Evolutionary conservation across 2,329 filamentous ascomycete genomes (phyloP).

Genomic region (Sporothrix brasiliensis): DNA sequence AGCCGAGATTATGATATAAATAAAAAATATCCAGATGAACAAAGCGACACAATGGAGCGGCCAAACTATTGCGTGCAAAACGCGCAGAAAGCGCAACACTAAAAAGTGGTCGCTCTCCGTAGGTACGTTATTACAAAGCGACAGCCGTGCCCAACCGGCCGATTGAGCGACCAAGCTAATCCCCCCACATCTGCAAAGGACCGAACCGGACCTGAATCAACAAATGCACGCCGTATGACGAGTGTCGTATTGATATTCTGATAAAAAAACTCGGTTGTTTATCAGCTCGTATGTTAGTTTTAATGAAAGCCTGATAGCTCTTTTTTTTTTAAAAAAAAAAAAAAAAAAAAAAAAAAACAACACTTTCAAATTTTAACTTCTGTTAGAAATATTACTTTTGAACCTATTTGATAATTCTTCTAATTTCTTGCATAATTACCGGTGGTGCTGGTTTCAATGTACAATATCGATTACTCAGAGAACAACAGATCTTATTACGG

Average conservation of each 20-base stretch:
- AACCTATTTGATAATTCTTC: too few relatives aligned
- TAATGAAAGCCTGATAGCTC: too few relatives aligned
- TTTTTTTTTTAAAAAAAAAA: too few relatives aligned
- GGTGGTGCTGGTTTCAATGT: too few relatives aligned
- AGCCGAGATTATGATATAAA: neutral
- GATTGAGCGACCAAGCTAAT: conserved; percentile 3
- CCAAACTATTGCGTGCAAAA: conserved; percentile 10
- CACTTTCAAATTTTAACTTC: too few relatives aligned
- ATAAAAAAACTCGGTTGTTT: neutral
- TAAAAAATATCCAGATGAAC: neutral
- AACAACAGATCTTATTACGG: too few relatives aligned
- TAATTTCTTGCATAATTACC: too few relatives aligned
- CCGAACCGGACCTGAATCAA: conserved; percentile 15
- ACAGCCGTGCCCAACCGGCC: conserved; percentile 17
- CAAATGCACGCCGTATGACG: neutral
- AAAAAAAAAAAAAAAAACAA: too few relatives aligned
- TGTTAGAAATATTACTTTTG: too few relatives aligned
- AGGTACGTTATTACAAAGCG: conserved; percentile 30
- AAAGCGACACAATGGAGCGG: neutral
- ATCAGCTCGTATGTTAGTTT: too few relatives aligned
- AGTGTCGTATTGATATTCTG: neutral
- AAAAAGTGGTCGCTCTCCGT: neutral
- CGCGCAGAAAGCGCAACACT: conserved; percentile 22
- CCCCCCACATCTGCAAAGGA: neutral
- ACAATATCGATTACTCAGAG: too few relatives aligned